A percentile compares a stretch with the other conserved stretches of the same genome.
phyloP scores from a whole-genome alignment of 2,329 filamentous ascomycete species.

The Aspergillus arachidicola region DNA sequence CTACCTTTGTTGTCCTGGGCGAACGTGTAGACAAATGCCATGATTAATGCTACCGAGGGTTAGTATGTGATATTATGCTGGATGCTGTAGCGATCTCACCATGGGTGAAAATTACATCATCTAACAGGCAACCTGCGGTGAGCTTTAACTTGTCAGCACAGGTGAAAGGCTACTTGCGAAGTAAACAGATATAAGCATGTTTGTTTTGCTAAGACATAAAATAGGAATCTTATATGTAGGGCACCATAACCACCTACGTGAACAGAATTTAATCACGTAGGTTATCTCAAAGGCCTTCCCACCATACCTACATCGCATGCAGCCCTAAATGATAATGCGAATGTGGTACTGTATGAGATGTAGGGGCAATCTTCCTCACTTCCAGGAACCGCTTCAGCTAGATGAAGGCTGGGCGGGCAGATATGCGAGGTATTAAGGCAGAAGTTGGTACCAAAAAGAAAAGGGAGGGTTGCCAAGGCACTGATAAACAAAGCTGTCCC shows the following conservation, averaged over 20 bases:
- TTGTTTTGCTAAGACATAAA: conserved; percentile 24
- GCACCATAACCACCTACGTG: conserved; percentile 66
- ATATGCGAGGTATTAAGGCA: conserved; percentile 61
- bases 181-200: conserved; percentile 5
- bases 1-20: conserved; percentile 80
- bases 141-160: conserved; percentile 41
- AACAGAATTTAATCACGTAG: conserved; percentile 54
- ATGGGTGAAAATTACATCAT: conserved; percentile 37
- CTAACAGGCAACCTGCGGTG: conserved; percentile 43
- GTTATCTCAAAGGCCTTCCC: conserved; percentile 73
- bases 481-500: conserved; percentile 31
- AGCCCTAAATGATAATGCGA: conserved; percentile 60
- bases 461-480: conserved; percentile 6
- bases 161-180: conserved; percentile 15
- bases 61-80: conserved; percentile 21
- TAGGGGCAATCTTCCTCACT: conserved; percentile 79
- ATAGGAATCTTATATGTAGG: conserved; percentile 58
- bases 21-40: conserved; percentile 82
- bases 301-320: conserved; percentile 72
- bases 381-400: conserved; percentile 83
- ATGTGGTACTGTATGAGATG: conserved; percentile 63
- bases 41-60: conserved; percentile 67
- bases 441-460: conserved; percentile 18
- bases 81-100: conserved; percentile 31
- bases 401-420: conserved; percentile 73